Percentiles rank a stretch among this genome's conserved stretches.
phyloP scores from a whole-genome alignment of 805 yeast species.

The Grigorovia transvaalensis region DNA sequence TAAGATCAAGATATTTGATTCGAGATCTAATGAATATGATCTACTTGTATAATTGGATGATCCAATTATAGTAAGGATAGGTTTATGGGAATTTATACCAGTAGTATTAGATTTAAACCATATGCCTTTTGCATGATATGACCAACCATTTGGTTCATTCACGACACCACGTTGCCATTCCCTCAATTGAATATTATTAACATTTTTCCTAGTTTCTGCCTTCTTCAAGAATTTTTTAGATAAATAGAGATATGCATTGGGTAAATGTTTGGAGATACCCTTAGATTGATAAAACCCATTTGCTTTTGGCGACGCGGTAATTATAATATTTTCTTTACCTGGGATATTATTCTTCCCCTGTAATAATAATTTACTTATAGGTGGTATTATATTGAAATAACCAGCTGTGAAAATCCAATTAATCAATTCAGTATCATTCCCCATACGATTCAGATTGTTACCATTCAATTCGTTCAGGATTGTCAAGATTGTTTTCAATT shows the following conservation, averaged over 20 bases:
- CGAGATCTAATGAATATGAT: constrained; percentile 80
- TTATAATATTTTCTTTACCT: constrained; percentile 33
- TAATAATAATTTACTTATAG: constrained; percentile 38
- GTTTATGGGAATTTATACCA: constrained; percentile 31
- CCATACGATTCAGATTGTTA: background rate
- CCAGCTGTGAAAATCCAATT: constrained; percentile 93
- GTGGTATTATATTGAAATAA: constrained; percentile 83
- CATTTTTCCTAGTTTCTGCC: constrained; percentile 35
- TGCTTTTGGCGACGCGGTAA: constrained; percentile 89
- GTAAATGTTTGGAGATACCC: constrained; percentile 73
- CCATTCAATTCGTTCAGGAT: constrained; percentile 44
- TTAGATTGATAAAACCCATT: constrained; percentile 82
- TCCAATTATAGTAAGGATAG: constrained; percentile 75
- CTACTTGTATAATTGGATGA: constrained; percentile 89
- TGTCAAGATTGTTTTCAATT: constrained; percentile 57
- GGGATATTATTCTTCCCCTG: background rate
- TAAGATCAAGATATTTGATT: constrained; percentile 71
- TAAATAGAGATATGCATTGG: constrained; percentile 74
- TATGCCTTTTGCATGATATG: constrained; percentile 94
- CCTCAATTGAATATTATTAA: constrained; percentile 41
- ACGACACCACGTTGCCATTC: constrained; percentile 90
- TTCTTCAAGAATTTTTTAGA: constrained; percentile 56
- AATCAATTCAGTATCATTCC: constrained; percentile 31
- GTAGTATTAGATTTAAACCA: constrained; percentile 58
- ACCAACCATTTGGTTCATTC: constrained; percentile 81